A percentile compares a stretch with the other conserved stretches of the same genome.
phyloP scores from a whole-genome alignment of 352 stramenopile genomes.

The Blastocystis sp. region DNA sequence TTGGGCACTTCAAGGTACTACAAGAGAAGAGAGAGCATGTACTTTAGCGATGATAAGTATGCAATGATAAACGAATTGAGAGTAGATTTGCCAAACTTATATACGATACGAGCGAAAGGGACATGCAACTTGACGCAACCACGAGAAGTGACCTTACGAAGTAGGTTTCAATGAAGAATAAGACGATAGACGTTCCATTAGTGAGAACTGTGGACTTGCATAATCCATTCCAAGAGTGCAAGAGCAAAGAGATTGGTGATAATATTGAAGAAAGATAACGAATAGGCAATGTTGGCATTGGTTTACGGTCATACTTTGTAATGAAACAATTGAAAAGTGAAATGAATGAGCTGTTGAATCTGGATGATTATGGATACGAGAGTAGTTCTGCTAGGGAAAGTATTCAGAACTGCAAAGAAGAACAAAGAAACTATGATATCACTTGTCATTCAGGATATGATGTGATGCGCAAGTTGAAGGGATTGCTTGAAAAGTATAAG shows the following conservation, averaged over 20 bases:
- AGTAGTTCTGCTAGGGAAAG: background rate
- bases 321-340: background rate
- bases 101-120: background rate
- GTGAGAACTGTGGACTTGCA: background rate
- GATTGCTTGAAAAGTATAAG: background rate
- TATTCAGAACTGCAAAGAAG: background rate
- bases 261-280: background rate
- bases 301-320: background rate
- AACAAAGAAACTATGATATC: background rate
- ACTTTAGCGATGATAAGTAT: background rate
- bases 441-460: background rate
- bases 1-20: background rate
- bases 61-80: background rate
- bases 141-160: background rate
- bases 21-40: background rate
- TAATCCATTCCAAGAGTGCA: background rate
- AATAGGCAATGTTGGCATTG: background rate
- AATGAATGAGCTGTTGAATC: background rate
- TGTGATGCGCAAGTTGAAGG: background rate
- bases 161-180: background rate
- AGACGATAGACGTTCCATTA: background rate
- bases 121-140: background rate
- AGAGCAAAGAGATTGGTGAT: background rate
- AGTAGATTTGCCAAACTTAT: background rate
- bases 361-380: background rate